These are phyloP conservation scores for Mortierella sp. DNA, from an alignment of 371 early-diverging fungal genomes.

Conservation along the genomic window DNA sequence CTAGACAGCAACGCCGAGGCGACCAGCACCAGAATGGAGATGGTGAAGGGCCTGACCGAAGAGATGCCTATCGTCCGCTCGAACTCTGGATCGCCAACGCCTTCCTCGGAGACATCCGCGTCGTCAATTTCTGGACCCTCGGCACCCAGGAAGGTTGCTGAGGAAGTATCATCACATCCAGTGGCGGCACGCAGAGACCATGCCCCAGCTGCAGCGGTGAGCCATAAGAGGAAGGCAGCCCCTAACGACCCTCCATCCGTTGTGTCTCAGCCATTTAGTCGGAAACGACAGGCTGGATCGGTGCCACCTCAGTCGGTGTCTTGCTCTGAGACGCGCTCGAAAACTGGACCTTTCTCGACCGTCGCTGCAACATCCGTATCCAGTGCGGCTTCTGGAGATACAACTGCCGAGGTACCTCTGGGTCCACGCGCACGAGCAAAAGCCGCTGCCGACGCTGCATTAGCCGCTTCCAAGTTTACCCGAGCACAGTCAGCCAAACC, in stretches of 20 bases:
- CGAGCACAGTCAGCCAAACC: constrained; percentile 18
- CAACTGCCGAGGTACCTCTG: constrained; percentile 17
- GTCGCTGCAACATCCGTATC: constrained; percentile 1
- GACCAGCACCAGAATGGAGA: constrained; percentile 27
- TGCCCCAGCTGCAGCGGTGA: constrained; percentile 5
- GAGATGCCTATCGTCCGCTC: constrained; percentile 30
- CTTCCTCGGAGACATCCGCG: constrained; percentile 26
- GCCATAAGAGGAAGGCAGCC: constrained; percentile 41
- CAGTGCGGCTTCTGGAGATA: background rate
- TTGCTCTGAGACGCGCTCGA: background rate
- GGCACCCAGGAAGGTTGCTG: background rate
- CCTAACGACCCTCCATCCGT: constrained; percentile 8
- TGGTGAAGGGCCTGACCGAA: constrained; percentile 28
- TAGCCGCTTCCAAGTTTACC: constrained; percentile 37
- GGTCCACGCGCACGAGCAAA: constrained; percentile 56
- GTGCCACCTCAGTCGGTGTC: background rate
- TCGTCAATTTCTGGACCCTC: constrained; percentile 4
- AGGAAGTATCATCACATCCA: background rate
- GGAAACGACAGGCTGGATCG: constrained; percentile 30
- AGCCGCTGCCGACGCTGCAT: constrained; percentile 50
- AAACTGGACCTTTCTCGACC: constrained; percentile 14
- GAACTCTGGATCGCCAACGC: constrained; percentile 34
- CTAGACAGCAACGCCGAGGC: constrained; percentile 14
- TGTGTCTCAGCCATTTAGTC: constrained; percentile 3
- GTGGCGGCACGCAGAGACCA: background rate